Base-by-base conservation (phyloP, 495 filamentous ascomycete species). In the Podospora sp. region DNA sequence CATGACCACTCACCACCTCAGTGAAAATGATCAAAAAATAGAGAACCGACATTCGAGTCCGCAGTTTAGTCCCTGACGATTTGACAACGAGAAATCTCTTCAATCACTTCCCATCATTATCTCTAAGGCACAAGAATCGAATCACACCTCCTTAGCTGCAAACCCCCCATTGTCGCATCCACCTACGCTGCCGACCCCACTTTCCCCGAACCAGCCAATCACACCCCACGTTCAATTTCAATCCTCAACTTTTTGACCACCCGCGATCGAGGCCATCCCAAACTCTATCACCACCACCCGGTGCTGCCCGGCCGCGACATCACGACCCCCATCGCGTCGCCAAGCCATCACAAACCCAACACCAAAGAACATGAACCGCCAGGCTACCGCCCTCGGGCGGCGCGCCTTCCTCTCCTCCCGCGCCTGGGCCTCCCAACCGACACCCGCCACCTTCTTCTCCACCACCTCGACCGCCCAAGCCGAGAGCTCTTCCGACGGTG, bases 181-280 rank as follows among this genome's bases (percentile, higher is more conserved):
- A 46, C 27, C 36, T 0, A 16, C 0, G 7, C 22, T 20, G 21
- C 14, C 5, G 22, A 24, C 16, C 36, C 59, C 59, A 62, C 59
- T 25, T 49, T 0, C 21, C 16, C 1, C 35, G 8, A 14, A 9
- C n/a, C 18, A 35, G 25, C 72, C 72, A 74, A 73, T 73, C 64
- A 71, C 5, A 63, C 5, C 5, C 29, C 27, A 0, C n/a, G 1
- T 16, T 67, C 66, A 70, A 74, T 67, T 72, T 69, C 70, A 64
- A 40, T 36, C 36, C 59, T 24, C 20, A 49, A 62, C 33, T 50
- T n/a, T 49, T 35, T 63, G 22, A 50, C 6, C 60, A 40, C 3
- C n/a, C 24, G n/a, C 29, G 4, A 4, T 33, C 29, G 29, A 33
- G 8, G 56, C 58, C 59, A 57, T 65, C 14, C 20, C 67, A 2